Percentiles rank a stretch among this genome's conserved stretches.
These are phyloP conservation scores for Leucoagaricus sp. DNA, from an alignment of 1,284 basidiomycete genomes.

Conservation along the genomic window DNA sequence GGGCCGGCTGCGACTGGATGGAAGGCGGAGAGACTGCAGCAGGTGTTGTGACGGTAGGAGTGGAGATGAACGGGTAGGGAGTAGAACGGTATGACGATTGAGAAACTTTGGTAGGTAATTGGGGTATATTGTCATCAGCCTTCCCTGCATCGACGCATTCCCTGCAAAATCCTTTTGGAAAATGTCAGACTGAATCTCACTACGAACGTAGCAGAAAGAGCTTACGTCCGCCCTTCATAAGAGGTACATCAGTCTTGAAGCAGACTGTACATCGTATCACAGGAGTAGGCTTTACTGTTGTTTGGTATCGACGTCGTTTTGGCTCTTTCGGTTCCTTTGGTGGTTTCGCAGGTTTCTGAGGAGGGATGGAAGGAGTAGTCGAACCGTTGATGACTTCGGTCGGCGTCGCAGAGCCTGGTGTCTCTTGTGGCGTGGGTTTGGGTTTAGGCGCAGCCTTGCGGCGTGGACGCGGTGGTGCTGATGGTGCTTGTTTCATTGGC, in stretches of 20 bases:
- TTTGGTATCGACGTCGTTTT: constrained; percentile 29
- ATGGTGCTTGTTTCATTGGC: constrained; percentile 42
- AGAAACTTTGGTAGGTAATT: constrained; percentile 2
- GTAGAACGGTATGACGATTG: constrained; percentile 3
- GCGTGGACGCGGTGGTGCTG: constrained; percentile 20
- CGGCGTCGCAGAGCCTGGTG: background rate
- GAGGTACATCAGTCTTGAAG: constrained; percentile 65
- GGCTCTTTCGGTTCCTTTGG: constrained; percentile 27
- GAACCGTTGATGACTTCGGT: background rate
- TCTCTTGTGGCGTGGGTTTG: constrained; percentile 15
- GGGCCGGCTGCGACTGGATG: background rate
- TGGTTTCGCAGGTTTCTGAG: constrained; percentile 2
- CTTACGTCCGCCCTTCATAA: constrained; percentile 71
- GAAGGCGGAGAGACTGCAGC: background rate
- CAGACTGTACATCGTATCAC: constrained; percentile 60
- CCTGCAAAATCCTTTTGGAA: constrained; percentile 51
- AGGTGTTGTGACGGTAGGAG: background rate
- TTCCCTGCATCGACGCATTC: constrained; percentile 57
- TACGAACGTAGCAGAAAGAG: constrained; percentile 16
- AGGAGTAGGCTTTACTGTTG: constrained; percentile 20
- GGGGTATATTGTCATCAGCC: constrained; percentile 15
- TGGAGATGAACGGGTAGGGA: background rate
- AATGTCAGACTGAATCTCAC: background rate
- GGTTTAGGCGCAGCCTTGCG: constrained; percentile 19
- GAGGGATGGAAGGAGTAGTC: background rate